Conservation (phyloP, 2,329 filamentous ascomycete genomes). For the Phialophora verrucosa region DNA sequence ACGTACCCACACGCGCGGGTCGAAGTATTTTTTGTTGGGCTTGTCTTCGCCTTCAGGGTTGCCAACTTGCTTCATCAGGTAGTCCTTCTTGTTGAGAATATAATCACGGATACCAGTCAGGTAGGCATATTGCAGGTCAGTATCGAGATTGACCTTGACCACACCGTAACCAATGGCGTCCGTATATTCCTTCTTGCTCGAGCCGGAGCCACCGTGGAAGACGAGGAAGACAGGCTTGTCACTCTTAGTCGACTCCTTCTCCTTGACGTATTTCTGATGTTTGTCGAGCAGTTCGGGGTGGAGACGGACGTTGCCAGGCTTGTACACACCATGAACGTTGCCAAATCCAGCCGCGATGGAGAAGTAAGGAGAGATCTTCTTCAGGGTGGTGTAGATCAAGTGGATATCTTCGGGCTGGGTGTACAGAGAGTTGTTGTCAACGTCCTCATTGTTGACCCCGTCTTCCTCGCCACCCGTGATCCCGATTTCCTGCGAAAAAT, state of each 20-base stretch:
- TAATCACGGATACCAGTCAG: conserved; percentile 91
- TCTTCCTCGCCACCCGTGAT: conserved; percentile 98
- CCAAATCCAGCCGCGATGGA: conserved; percentile 98
- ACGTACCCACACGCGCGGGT: conserved; percentile 92
- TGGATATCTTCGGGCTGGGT: conserved; percentile 97
- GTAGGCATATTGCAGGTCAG: conserved; percentile 96
- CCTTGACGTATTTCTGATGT: conserved; percentile 91
- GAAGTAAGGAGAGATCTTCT: conserved; percentile 91
- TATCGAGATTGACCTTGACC: conserved; percentile 99
- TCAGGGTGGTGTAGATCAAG: conserved; percentile 84
- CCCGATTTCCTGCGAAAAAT: conserved; percentile 69
- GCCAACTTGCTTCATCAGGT: conserved; percentile 82
- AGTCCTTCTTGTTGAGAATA: conserved; percentile 92
- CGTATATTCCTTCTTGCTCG: conserved; percentile 85
- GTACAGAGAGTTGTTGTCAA: conserved; percentile 97
- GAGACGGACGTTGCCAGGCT: conserved; percentile 95
- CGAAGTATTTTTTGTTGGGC: conserved; percentile 98
- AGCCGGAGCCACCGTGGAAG: conserved; percentile 98
- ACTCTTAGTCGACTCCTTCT: conserved; percentile 72
- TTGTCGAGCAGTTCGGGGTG: conserved; percentile 95
- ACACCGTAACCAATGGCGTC: conserved; percentile 92
- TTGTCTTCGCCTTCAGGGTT: conserved; percentile 96
- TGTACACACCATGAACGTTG: conserved; percentile 99
- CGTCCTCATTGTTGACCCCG: conserved; percentile 96
- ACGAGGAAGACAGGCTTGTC: conserved; percentile 98